Conservation (phyloP, 768 basidiomycete species). For the Trametes elegans region DNA sequence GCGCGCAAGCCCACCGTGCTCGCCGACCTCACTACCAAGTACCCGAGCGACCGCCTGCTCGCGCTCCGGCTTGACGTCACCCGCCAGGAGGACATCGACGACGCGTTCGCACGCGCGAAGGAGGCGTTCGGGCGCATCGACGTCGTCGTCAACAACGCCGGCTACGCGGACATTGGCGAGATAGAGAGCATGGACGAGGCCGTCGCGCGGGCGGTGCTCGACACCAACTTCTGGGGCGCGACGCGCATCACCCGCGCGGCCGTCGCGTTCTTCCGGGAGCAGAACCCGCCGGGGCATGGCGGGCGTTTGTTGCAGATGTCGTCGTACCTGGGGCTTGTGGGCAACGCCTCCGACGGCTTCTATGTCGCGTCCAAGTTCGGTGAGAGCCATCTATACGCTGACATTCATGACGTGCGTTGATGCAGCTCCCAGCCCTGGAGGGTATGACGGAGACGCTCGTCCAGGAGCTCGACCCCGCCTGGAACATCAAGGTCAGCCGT, state of each 20-base stretch:
- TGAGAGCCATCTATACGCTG: neutral
- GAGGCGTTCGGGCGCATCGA: slow-evolving; percentile 23
- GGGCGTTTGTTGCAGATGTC: slow-evolving; percentile 36
- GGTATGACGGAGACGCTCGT: slow-evolving; percentile 25
- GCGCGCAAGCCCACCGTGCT: slow-evolving; percentile 25
- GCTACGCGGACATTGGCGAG: slow-evolving; percentile 14
- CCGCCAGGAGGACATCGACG: slow-evolving; percentile 5
- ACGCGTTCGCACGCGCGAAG: slow-evolving; percentile 19
- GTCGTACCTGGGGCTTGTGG: slow-evolving; percentile 26
- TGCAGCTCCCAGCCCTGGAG: slow-evolving; percentile 32
- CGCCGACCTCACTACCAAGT: slow-evolving; percentile 19
- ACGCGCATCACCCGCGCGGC: slow-evolving; percentile 31
- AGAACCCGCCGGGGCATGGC: slow-evolving; percentile 32
- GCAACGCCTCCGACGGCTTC: slow-evolving; percentile 6
- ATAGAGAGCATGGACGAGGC: slow-evolving; percentile 17
- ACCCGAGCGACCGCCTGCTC: slow-evolving; percentile 17
- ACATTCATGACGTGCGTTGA: neutral
- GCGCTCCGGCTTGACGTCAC: slow-evolving; percentile 25
- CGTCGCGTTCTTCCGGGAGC: slow-evolving; percentile 35
- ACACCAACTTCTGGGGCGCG: slow-evolving; percentile 30
- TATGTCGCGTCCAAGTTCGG: slow-evolving; percentile 12
- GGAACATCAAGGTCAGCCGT: slow-evolving; percentile 38
- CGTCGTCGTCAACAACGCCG: too few relatives aligned
- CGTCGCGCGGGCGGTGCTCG: slow-evolving; percentile 18
- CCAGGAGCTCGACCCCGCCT: slow-evolving; percentile 33